Base-by-base conservation (phyloP, 1,139 yeast genomes). In the Yamadazyma spencermartinsiae region DNA sequence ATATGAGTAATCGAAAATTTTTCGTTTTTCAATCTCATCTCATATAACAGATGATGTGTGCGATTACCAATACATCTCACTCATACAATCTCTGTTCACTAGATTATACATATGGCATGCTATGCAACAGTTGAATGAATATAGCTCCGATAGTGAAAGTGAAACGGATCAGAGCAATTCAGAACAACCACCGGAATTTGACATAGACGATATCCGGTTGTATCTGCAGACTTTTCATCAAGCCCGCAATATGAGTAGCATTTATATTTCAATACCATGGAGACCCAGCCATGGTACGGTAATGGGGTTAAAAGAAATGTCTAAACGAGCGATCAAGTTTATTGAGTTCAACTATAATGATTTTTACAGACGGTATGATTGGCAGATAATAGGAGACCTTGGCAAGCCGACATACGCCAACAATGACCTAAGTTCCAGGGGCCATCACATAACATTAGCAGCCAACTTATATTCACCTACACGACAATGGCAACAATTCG, bases 171-270 rank as follows among this genome's bases (percentile, higher is more conserved):
- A 19, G 6, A 19, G 8, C 6, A 19, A 19, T 19, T 7, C 8
- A 7, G 21, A 19, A 19, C 6, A 19, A 7, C 21, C 21, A 19
- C 8, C 8, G 21, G 21, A 19, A 9, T 19, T 19, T 19, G 12
- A n/a, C 16, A 14, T 34, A 10, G 39, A 39, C 12, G 21, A 27
- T 11, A 31, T 42, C 3, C 38, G 24, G 13, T 30, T 40, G 11
- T 49, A 40, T 35, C 49, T 45, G 47, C 43, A 45, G 34, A 49
- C 45, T 19, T 49, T 38, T 34, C 27, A 39, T 6, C 27, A 37
- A 27, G 46, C 41, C 39, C 30, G 31, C 18, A 40, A 43, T 6
- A 46, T 46, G 49, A 14, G 31, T 2, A 17, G 38, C 3, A 11
- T 44, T 2, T 50, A 34, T 29, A 8, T 45, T 6, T 36, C 33